Percentiles rank a stretch among this genome's conserved stretches.
Evolutionary conservation across 2,329 filamentous ascomycete species (phyloP).

Genomic region (Colletotrichum echinochloae): DNA sequence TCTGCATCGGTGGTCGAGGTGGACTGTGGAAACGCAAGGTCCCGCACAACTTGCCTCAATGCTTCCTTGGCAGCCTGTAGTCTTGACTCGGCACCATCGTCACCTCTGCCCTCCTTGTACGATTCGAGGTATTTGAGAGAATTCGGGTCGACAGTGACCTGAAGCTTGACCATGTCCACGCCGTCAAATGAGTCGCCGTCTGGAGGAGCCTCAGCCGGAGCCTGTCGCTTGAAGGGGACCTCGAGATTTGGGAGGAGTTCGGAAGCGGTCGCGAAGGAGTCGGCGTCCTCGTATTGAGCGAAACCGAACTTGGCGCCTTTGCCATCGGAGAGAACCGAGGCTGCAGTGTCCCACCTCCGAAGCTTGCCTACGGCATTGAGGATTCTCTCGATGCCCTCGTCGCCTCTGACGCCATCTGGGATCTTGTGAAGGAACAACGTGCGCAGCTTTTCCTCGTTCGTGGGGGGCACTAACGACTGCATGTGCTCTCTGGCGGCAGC

Average conservation of each 20-base stretch:
- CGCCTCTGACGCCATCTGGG: conserved; percentile 80
- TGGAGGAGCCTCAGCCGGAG: conserved; percentile 55
- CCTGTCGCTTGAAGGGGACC: conserved; percentile 83
- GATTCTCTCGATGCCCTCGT: conserved; percentile 83
- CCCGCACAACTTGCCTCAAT: conserved; percentile 75
- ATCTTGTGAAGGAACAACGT: conserved; percentile 93
- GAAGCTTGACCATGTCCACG: conserved; percentile 77
- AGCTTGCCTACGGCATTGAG: conserved; percentile 82
- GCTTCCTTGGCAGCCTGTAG: conserved; percentile 76
- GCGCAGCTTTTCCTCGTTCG: conserved; percentile 88
- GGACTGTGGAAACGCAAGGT: conserved; percentile 76
- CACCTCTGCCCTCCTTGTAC: conserved; percentile 75
- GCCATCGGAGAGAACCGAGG: conserved; percentile 70
- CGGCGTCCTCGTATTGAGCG: conserved; percentile 92
- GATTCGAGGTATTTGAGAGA: conserved; percentile 89
- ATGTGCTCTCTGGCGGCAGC: conserved; percentile 75
- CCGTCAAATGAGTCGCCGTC: conserved; percentile 60
- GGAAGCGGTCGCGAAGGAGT: conserved; percentile 86
- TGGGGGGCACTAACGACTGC: conserved; percentile 82
- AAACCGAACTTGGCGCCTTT: conserved; percentile 93
- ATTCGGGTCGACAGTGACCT: conserved; percentile 83
- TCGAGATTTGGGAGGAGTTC: conserved; percentile 86
- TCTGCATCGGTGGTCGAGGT: conserved; percentile 66
- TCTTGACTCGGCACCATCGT: conserved; percentile 74
- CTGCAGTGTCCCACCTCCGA: conserved; percentile 85